These are phyloP conservation scores for Chalciporus pseudorubinellus DNA, from an alignment of 768 basidiomycete species.

Conservation along the genomic window DNA sequence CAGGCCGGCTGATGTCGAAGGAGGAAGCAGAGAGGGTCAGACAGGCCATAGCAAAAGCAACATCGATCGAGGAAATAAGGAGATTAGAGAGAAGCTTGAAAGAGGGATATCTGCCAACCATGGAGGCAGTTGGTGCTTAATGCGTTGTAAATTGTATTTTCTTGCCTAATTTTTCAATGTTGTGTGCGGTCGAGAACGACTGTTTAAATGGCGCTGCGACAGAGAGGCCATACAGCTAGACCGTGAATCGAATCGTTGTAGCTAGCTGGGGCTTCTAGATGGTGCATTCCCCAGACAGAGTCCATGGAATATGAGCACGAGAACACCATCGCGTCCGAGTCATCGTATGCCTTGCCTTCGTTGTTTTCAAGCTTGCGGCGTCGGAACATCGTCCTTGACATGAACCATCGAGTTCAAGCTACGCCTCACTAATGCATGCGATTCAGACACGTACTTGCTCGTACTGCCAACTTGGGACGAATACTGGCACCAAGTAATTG, in stretches of 20 bases:
- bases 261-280: constrained; percentile 18
- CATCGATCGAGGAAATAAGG: constrained; percentile 86
- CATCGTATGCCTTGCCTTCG: constrained; percentile 66
- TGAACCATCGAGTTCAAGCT: background rate
- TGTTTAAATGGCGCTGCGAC: background rate
- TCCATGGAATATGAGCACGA: constrained; percentile 66
- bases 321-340: constrained; percentile 59
- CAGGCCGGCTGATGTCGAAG: constrained; percentile 86
- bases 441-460: constrained; percentile 48
- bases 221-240: too few relatives aligned
- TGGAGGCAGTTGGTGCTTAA: constrained; percentile 78
- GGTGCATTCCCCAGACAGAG: constrained; percentile 60
- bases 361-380: constrained; percentile 72
- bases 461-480: constrained; percentile 72
- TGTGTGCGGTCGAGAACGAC: background rate
- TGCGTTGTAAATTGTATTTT: constrained; percentile 34
- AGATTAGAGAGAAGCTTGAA: constrained; percentile 76
- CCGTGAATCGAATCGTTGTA: background rate
- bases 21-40: constrained; percentile 88
- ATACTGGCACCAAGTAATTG: constrained; percentile 71
- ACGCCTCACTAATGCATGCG: background rate
- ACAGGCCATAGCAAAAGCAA: constrained; percentile 86
- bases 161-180: constrained; percentile 19
- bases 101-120: constrained; percentile 80
- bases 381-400: constrained; percentile 66